These are phyloP conservation scores for Candida glaebosa DNA, from an alignment of 805 yeast genomes.

Conservation along the genomic window DNA sequence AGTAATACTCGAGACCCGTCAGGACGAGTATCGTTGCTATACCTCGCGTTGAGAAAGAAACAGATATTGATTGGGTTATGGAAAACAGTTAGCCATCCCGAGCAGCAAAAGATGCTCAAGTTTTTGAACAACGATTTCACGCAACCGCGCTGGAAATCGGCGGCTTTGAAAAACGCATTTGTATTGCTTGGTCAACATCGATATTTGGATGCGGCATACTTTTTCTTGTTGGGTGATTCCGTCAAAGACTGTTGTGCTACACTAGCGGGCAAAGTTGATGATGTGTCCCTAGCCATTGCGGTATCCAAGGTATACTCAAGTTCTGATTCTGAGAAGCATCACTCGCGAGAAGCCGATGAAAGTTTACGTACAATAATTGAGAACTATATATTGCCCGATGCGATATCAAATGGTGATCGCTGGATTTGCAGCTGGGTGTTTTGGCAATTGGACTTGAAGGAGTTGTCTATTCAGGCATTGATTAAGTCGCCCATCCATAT, in stretches of 20 bases:
- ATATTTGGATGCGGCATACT: conserved; percentile 81
- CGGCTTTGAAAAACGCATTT: conserved; percentile 90
- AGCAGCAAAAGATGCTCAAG: conserved; percentile 75
- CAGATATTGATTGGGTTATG: conserved; percentile 76
- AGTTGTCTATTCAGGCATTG: conserved; percentile 58
- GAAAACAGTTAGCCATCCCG: conserved; percentile 76
- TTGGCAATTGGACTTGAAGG: conserved; percentile 51
- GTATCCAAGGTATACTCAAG: conserved; percentile 70
- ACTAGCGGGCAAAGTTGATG: conserved; percentile 61
- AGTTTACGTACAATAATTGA: conserved; percentile 38
- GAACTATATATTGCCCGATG: conserved; percentile 50
- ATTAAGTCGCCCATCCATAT: conserved; percentile 50
- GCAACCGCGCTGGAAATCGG: conserved; percentile 75
- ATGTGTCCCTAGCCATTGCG: conserved; percentile 71
- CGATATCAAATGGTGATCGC: conserved; percentile 61
- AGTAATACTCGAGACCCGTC: conserved; percentile 62
- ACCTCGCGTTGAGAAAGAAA: conserved; percentile 74
- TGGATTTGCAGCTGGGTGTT: conserved; percentile 83
- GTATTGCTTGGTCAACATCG: conserved; percentile 87
- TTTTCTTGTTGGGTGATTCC: conserved; percentile 76
- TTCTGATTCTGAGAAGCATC: conserved; percentile 33
- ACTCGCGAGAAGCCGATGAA: neutral
- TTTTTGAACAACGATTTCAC: conserved; percentile 75
- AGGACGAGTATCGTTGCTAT: conserved; percentile 65
- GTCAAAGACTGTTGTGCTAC: conserved; percentile 77